Evolutionary conservation across 176 grass and related monocot species (phyloP).

Genomic region (Chloris gayana): DNA sequence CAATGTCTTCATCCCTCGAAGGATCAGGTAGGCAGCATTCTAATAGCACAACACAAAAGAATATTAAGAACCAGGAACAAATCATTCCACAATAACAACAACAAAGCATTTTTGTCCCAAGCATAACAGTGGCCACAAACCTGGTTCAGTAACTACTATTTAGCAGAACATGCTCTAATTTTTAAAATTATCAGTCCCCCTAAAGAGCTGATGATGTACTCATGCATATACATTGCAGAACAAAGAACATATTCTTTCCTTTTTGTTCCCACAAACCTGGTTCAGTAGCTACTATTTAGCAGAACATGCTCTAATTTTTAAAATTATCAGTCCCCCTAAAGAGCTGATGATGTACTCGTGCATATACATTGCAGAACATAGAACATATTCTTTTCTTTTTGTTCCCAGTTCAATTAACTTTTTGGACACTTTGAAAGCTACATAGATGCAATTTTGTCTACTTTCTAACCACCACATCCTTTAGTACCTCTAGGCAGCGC

Average conservation of each 20-base stretch:
- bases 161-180: background rate
- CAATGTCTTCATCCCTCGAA: constrained; percentile 98
- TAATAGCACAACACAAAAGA: constrained; percentile 41
- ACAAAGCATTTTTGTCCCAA: no score
- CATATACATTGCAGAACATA: constrained; percentile 11
- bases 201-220: background rate
- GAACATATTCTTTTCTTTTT: constrained; percentile 1
- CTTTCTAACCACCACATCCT: background rate
- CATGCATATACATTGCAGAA: constrained; percentile 13
- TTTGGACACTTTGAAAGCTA: background rate
- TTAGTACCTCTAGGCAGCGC: background rate
- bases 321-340: no score
- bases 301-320: background rate
- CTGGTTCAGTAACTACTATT: background rate
- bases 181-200: background rate
- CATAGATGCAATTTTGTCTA: background rate
- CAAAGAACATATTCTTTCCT: background rate
- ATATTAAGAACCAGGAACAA: constrained; percentile 1
- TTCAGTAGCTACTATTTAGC: background rate
- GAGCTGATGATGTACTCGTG: background rate
- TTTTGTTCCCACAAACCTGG: background rate
- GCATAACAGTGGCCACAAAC: background rate
- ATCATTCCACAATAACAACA: background rate
- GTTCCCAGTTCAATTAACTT: constrained; percentile 1
- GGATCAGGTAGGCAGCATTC: constrained; percentile 97